Base-by-base conservation (phyloP, 768 basidiomycete species). In the Amanita pseudoporphyria region DNA sequence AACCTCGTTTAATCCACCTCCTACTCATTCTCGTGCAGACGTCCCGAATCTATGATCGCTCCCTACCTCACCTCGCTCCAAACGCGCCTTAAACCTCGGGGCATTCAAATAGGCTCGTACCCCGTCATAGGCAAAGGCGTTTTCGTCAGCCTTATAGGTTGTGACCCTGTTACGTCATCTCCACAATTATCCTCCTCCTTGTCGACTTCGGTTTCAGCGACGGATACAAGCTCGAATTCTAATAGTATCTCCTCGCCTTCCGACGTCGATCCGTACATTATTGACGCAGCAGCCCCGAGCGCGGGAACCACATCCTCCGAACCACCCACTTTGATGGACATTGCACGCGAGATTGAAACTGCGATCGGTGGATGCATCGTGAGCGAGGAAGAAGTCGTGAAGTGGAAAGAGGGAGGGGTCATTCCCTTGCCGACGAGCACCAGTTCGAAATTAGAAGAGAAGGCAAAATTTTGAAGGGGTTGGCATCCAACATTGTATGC, bases 61-160 rank as follows among this genome's bases (percentile, higher is more conserved):
- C 93, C 94, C 0, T 96, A 84, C 65, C 73, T 97, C 21, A 86
- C 88, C 1, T 68, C 74, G 9, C 73, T 98, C 1, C 84, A 88
- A 60, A 73, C 76, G 33, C 81, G 87, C 44, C 77, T 91, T 2
- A 78, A 74, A 58, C 67, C 73, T 2, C 84, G 88, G 42, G 85
- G 82, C 9, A 79, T 98, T 42, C 82, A 87, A 61, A 76, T 94
- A 16, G 86, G 93, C 36, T 87, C 84, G 28, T 90, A 87, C 64
- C 81, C 84, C 24, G 71, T 78, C 24, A 62, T 82, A 19, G 69
- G 73, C 51, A 71, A 72, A 50, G 84, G 84, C 24, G 84, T 87
- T 2, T 84, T 81, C 46, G 83, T 88, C 28, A 81, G 78, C 53
- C 67, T 87, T 37, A 84, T 87, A 52, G 85, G 85, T 10, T 64